Evolutionary conservation across 768 basidiomycete species (phyloP).

Genomic region (Porphyrellus cyaneotinctus): DNA sequence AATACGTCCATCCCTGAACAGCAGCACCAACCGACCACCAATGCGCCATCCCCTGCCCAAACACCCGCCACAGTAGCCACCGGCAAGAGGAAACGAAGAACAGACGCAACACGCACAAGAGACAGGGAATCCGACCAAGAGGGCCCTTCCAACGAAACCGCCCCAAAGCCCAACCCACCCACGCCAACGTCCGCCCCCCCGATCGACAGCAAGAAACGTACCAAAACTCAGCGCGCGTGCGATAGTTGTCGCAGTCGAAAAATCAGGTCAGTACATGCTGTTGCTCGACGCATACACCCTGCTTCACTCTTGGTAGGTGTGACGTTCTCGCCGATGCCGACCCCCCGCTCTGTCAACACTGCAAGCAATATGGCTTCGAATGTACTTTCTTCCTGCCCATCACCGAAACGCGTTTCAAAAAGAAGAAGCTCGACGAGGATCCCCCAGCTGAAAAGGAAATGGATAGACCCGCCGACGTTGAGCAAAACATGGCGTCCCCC

Average conservation of each 20-base stretch:
- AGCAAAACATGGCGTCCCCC: slow-evolving; percentile 40
- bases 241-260: slow-evolving; percentile 89
- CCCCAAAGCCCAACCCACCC: slow-evolving; percentile 32
- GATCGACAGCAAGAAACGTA: slow-evolving; percentile 77
- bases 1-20: slow-evolving; percentile 35
- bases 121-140: slow-evolving; percentile 63
- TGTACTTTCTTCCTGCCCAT: slow-evolving; percentile 99
- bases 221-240: slow-evolving; percentile 90
- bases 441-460: slow-evolving; percentile 38
- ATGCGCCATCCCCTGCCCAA: slow-evolving; percentile 32
- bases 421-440: slow-evolving; percentile 83
- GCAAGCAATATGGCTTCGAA: slow-evolving; percentile 89
- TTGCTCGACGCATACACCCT: slow-evolving; percentile 9
- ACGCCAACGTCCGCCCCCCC: slow-evolving; percentile 28
- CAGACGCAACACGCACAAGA: slow-evolving; percentile 35
- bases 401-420: slow-evolving; percentile 98
- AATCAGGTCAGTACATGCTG: slow-evolving; percentile 54
- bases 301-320: slow-evolving; percentile 43
- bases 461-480: slow-evolving; percentile 28
- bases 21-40: slow-evolving; percentile 28
- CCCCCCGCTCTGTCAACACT: slow-evolving; percentile 86
- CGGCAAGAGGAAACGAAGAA: slow-evolving; percentile 65
- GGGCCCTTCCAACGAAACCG: slow-evolving; percentile 44
- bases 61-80: slow-evolving; percentile 30
- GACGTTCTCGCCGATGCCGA: slow-evolving; percentile 79